Evolutionary conservation across 306 rosid species (phyloP).

Genomic region (Sindora glabra): DNA sequence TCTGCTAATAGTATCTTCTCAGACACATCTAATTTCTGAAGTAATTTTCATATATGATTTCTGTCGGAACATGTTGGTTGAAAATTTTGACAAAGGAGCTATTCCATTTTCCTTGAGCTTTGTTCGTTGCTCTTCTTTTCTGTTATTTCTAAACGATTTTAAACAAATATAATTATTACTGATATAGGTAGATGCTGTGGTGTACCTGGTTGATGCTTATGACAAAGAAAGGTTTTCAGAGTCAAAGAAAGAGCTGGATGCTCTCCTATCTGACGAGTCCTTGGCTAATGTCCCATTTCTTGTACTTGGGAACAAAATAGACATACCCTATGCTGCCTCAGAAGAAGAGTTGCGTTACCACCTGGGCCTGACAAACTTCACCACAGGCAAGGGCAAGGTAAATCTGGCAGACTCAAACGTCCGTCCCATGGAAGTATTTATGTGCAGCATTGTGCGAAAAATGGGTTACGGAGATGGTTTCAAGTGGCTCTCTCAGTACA

Average conservation of each 20-base stretch:
- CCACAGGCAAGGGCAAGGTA: slow-evolving; percentile 53
- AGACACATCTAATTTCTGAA: neutral
- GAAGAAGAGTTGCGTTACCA: slow-evolving; percentile 47
- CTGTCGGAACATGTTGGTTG: neutral
- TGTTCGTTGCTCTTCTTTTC: neutral
- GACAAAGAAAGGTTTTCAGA: slow-evolving; percentile 47
- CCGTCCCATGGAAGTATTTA: slow-evolving; percentile 48
- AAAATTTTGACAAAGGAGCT: neutral
- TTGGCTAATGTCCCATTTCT: slow-evolving; percentile 41
- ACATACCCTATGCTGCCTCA: slow-evolving; percentile 42
- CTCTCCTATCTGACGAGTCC: slow-evolving; percentile 38
- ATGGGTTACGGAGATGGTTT: slow-evolving; percentile 59
- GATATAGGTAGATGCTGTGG: slow-evolving; percentile 46
- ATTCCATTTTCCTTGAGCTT: neutral
- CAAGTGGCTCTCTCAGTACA: slow-evolving; percentile 55
- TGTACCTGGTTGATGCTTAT: slow-evolving; percentile 39
- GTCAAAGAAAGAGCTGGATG: slow-evolving; percentile 45
- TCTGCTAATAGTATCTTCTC: slow-evolving; percentile 30
- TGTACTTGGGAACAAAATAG: slow-evolving; percentile 46
- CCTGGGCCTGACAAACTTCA: slow-evolving; percentile 46
- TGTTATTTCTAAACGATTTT: neutral
- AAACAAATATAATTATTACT: neutral
- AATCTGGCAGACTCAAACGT: slow-evolving; percentile 35
- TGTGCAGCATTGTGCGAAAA: slow-evolving; percentile 55
- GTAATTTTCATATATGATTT: neutral